phyloP scores from a whole-genome alignment of 2,329 filamentous ascomycete genomes.

The Raffaelea albimanens region DNA sequence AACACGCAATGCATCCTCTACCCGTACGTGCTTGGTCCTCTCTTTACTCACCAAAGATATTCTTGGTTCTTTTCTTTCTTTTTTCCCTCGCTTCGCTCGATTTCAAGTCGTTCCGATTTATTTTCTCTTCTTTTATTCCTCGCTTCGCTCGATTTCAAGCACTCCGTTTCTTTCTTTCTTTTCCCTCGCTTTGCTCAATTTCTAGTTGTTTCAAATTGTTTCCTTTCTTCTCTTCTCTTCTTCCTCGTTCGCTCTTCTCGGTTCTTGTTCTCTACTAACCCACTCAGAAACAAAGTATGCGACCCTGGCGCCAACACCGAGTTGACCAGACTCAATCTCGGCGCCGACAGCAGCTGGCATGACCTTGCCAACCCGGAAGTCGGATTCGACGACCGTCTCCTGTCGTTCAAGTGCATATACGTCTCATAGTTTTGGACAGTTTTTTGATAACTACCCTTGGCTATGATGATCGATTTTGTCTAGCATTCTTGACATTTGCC shows the following conservation, averaged over 20 bases:
- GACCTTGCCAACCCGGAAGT: not conserved
- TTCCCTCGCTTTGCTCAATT: not conserved
- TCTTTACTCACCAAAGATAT: no score
- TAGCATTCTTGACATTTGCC: not conserved
- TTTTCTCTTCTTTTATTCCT: not conserved
- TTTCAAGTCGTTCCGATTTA: not conserved
- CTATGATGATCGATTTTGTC: not conserved
- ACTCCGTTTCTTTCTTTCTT: not conserved
- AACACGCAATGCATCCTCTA: not conserved
- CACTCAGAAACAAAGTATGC: not conserved
- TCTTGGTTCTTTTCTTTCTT: not conserved
- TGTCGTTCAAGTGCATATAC: not conserved
- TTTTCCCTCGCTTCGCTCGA: not conserved
- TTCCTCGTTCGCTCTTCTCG: not conserved
- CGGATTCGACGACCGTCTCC: not conserved
- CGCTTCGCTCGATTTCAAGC: not conserved
- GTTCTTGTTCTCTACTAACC: not conserved
- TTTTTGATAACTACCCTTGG: not conserved
- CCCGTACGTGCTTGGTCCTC: no score
- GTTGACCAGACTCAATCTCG: not conserved
- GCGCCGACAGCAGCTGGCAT: not conserved
- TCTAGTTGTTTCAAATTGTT: not conserved
- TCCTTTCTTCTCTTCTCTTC: not conserved
- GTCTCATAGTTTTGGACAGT: no score
- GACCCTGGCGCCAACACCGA: not conserved